Evolutionary conservation across 306 rosid genomes (phyloP).

Genomic region (Potentilla sterilis): DNA sequence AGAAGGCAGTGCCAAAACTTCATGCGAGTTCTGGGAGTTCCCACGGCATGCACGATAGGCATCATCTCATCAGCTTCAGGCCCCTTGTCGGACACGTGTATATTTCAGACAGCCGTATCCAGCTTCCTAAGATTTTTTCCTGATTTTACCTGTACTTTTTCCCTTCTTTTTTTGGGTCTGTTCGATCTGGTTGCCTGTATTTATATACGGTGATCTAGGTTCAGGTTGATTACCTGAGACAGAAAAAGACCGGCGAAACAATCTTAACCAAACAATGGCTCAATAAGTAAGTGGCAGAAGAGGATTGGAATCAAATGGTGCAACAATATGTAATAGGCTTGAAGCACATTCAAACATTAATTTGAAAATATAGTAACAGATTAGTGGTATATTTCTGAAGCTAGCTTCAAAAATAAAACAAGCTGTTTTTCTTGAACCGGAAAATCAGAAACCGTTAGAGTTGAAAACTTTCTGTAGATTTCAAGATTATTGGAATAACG

Average conservation of each 20-base stretch:
- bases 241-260: neutral
- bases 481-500: neutral
- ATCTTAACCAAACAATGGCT: neutral
- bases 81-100: constrained; percentile 4
- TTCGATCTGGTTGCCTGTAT: neutral
- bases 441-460: no score
- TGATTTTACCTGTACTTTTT: neutral
- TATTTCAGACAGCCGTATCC: neutral
- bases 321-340: neutral
- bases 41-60: neutral
- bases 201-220: neutral
- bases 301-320: neutral
- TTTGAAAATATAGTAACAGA: no score
- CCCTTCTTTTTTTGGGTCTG: neutral
- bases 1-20: neutral
- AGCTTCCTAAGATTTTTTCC: neutral
- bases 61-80: neutral
- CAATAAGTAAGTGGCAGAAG: neutral
- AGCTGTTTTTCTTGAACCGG: neutral
- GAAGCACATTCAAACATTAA: neutral
- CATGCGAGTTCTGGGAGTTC: constrained; percentile 2
- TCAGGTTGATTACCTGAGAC: neutral
- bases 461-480: no score
- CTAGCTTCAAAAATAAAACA: neutral
- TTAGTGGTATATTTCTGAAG: neutral